These are phyloP conservation scores for Hypoxylon perforatum DNA, from an alignment of 495 filamentous ascomycete genomes.

Conservation along the genomic window DNA sequence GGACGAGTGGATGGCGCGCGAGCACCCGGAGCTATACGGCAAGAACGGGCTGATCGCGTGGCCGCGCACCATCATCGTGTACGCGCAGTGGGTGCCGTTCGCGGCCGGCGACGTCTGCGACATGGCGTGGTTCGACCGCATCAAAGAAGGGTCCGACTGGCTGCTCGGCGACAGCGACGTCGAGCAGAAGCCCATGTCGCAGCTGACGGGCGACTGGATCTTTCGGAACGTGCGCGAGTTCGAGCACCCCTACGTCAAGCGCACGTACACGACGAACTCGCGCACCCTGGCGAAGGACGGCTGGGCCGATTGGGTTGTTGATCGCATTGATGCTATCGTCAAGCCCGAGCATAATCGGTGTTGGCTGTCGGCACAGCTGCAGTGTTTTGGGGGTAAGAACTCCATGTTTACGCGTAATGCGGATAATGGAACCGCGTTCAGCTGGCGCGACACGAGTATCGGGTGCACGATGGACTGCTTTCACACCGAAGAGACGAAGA, in stretches of 20 bases:
- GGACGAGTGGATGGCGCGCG: conserved; percentile 44
- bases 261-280: conserved; percentile 50
- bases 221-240: conserved; percentile 52
- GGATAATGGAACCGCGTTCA: conserved; percentile 52
- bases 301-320: conserved; percentile 50
- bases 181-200: conserved; percentile 50
- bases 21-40: conserved; percentile 49
- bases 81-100: conserved; percentile 57
- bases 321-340: conserved; percentile 49
- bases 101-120: conserved; percentile 45
- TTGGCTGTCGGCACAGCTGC: conserved; percentile 52
- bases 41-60: conserved; percentile 44
- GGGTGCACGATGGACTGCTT: conserved; percentile 50
- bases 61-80: conserved; percentile 52
- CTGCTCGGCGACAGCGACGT: conserved; percentile 35
- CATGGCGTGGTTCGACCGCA: conserved; percentile 51
- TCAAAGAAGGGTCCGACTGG: conserved; percentile 44
- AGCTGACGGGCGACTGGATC: conserved; percentile 52
- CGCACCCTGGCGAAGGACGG: conserved; percentile 46
- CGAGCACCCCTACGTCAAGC: conserved; percentile 54
- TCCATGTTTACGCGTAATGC: conserved; percentile 52
- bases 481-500: conserved; percentile 40
- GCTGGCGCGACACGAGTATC: conserved; percentile 54
- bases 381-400: conserved; percentile 52
- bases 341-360: conserved; percentile 45